phyloP scores from a whole-genome alignment of 1,284 basidiomycete genomes.

The Cryptococcus jaspeensis region DNA sequence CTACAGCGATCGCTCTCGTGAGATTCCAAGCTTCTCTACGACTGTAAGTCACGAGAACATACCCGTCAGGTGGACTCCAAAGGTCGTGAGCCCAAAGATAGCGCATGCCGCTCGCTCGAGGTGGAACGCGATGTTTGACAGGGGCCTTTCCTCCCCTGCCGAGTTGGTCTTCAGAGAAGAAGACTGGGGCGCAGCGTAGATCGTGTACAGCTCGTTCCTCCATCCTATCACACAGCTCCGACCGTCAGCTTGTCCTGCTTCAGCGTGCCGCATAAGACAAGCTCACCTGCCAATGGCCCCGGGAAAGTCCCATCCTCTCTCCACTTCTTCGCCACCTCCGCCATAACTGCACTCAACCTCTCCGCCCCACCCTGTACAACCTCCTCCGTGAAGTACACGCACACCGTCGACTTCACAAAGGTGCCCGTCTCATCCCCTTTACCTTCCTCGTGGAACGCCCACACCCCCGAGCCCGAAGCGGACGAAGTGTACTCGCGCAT shows the following conservation, averaged over 20 bases:
- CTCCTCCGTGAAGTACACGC: conserved; percentile 30
- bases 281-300: conserved; percentile 49
- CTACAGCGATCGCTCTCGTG: conserved; percentile 14
- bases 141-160: conserved; percentile 9
- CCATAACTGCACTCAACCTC: conserved; percentile 42
- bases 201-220: conserved; percentile 77
- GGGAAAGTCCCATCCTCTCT: conserved; percentile 45
- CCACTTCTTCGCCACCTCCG: conserved; percentile 44
- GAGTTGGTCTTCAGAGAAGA: conserved; percentile 53
- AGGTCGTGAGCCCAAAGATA: conserved; percentile 86
- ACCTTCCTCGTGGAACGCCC: conserved; percentile 9
- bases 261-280: neutral
- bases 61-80: conserved; percentile 55
- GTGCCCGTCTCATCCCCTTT: conserved; percentile 11
- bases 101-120: conserved; percentile 79
- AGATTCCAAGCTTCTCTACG: neutral
- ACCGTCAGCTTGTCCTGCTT: neutral
- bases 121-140: conserved; percentile 70
- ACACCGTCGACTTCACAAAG: conserved; percentile 4
- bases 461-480: neutral
- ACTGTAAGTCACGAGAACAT: neutral
- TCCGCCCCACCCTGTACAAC: conserved; percentile 29
- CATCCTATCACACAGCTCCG: conserved; percentile 58
- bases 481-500: conserved; percentile 5
- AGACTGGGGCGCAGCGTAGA: conserved; percentile 65